Evolutionary conservation across 1,139 yeast genomes (phyloP), one percentile per base, ranked within the genome.

Genomic region (Maudiozyma humilis): DNA sequence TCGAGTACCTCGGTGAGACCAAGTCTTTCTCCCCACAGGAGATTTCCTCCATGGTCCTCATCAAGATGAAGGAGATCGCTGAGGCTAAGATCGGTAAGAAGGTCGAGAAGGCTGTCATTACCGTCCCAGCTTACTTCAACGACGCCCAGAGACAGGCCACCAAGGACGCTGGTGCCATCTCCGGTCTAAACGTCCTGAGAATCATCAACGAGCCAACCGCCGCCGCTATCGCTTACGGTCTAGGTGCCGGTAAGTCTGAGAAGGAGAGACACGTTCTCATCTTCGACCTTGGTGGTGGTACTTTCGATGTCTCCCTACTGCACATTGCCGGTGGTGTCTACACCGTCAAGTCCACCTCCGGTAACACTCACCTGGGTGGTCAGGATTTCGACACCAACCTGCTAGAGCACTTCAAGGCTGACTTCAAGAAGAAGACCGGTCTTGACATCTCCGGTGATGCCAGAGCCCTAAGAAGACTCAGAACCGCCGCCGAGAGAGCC

Each of bases 401-500:
- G 68, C 84, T 89, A 69, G 91, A 85, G 71, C 87, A 79, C 79
- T 89, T 89, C 82, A 81, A 82, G 73, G 79, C 80, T 65, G 96
- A 88, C 69, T 89, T 89, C 91, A 82, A 87, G 79, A 85, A 87
- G 81, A 89, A 89, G 84, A 83, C 93, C 70, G 89, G 91, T 76
- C 75, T 76, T 71, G 97, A 89, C 70, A 80, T 89, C 68, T 80
- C 96, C 57, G 71, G 72, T 61, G 94, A 33, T 39, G 34, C 42
- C 33, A 31, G 35, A 34, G 96, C 97, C 68, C 78, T 89, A 68
- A 85, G 96, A 76, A 88, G 96, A 80, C 79, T 89, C 71, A 86
- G 96, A 82, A 89, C 96, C 64, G 96, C 96, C 64, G 89, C 96
- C 76, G 97, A 89, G 78, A 87, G 96, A 76, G 97, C 97, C 60